Evolutionary conservation across 2,329 filamentous ascomycete species (phyloP).

Genomic region (Fusarium coffeatum): DNA sequence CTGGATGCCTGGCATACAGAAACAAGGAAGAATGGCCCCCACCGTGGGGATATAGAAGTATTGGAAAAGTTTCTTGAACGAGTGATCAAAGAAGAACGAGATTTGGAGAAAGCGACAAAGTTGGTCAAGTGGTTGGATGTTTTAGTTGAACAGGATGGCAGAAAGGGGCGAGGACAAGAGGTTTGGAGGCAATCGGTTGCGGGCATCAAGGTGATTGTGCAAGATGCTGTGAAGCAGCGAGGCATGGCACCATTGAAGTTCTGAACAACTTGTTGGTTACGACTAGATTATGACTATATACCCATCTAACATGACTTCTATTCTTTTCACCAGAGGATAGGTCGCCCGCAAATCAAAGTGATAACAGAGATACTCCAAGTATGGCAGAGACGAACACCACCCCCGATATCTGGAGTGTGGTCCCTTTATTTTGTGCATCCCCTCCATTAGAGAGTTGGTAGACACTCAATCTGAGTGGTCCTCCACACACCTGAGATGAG

Average conservation of each 20-base stretch:
- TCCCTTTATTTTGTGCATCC: slow-evolving; percentile 9
- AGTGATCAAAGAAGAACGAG: slow-evolving; percentile 80
- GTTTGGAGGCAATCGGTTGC: slow-evolving; percentile 61
- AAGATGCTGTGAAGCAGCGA: slow-evolving; percentile 65
- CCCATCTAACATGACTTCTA: slow-evolving; percentile 1
- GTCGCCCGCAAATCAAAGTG: background rate
- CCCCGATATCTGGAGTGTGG: background rate
- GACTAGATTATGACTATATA: slow-evolving; percentile 26
- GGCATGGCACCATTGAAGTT: slow-evolving; percentile 68
- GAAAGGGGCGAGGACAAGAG: slow-evolving; percentile 52
- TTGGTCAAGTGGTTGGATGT: slow-evolving; percentile 76
- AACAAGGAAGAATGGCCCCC: slow-evolving; percentile 80
- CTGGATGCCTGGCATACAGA: slow-evolving; percentile 80
- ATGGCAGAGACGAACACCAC: slow-evolving; percentile 7
- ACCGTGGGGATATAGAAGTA: slow-evolving; percentile 79
- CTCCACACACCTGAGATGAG: slow-evolving; percentile 64
- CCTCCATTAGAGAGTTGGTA: slow-evolving; percentile 50
- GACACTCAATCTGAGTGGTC: slow-evolving; percentile 61
- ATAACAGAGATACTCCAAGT: background rate
- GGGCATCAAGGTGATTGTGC: slow-evolving; percentile 62
- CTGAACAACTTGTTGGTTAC: slow-evolving; percentile 36
- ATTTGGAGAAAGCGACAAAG: slow-evolving; percentile 79
- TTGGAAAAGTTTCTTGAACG: slow-evolving; percentile 77
- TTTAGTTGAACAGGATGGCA: slow-evolving; percentile 63
- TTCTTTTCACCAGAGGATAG: too few relatives aligned